Evolutionary conservation across 805 yeast species (phyloP), one percentile per base, ranked within the genome.

Genomic region (Spathaspora arborariae): DNA sequence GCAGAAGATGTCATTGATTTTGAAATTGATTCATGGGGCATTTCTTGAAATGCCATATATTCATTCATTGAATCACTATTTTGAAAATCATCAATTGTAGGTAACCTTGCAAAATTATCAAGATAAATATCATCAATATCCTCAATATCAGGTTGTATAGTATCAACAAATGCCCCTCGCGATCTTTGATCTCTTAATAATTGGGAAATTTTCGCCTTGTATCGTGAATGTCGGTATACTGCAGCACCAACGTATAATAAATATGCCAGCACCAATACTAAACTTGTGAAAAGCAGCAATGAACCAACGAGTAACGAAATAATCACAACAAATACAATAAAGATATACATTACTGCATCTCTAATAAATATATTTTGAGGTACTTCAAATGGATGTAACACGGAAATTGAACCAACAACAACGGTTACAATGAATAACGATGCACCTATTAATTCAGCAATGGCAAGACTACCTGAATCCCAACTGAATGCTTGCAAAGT

Each of bases 381-480:
- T 18, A 88, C 85, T 45, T 76, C 64, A 56, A 79, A 78, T 0
- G 96, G 91, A 33, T 77, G 73, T 1, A 82, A 62, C 0, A 90
- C 61, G 0, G 88, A 84, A 79, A 92, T 85, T 0, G 81, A 62
- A 0, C 98, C 98, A 20, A 88, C 73, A 0, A 92, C 87, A 10
- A 88, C 84, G 1, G 92, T 81, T 2, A 86, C 75, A 15, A 91
- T 80, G 58, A 94, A 90, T 39, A 86, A 79, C 0, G 95, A 87
- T 1, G 97, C 94, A 0, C 99, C 98, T 26, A 90, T 65, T n/a
- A 92, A 70, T 61, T 91, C 97, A 1, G 97, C 94, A 5, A 92
- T 66, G 0, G 98, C 97, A 59, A 92, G 68, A 0, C 88, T 78
- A 0, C 85, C 80, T 1, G 88, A 79, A n/a, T 80, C 83, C 1